Evolutionary conservation across 2,329 filamentous ascomycete species (phyloP).

Genomic region (Pseudocercospora vitis): DNA sequence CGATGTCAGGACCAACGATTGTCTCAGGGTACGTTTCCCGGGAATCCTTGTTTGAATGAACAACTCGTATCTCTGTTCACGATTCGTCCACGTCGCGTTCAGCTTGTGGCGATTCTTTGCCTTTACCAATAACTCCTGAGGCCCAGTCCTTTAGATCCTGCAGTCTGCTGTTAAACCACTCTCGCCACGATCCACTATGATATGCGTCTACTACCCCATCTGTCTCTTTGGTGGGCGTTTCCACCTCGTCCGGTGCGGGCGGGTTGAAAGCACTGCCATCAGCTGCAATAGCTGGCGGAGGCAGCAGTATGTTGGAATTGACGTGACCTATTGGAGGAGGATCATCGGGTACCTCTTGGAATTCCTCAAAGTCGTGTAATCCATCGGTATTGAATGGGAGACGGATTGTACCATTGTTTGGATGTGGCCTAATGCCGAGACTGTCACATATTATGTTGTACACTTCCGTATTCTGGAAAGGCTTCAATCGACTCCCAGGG

Average conservation of each 20-base stretch:
- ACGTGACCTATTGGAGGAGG: conserved; percentile 15
- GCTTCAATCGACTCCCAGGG: conserved; percentile 73
- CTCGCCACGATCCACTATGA: conserved; percentile 29
- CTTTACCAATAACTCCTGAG: conserved; percentile 26
- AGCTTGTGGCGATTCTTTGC: conserved; percentile 5
- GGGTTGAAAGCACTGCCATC: conserved; percentile 17
- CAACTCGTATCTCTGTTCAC: too few relatives aligned
- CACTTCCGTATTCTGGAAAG: conserved; percentile 90
- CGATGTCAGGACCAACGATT: too few relatives aligned
- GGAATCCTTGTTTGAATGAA: too few relatives aligned
- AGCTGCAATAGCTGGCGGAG: conserved; percentile 16
- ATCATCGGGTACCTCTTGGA: conserved; percentile 27
- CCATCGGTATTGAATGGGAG: conserved; percentile 67
- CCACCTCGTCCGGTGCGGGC: conserved; percentile 24
- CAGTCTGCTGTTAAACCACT: conserved; percentile 37
- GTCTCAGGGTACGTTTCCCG: too few relatives aligned
- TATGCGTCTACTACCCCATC: background rate
- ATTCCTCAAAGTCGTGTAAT: conserved; percentile 48
- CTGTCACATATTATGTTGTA: conserved; percentile 95
- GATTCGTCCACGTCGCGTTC: too few relatives aligned
- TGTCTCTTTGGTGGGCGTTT: conserved; percentile 16
- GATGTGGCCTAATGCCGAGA: conserved; percentile 67
- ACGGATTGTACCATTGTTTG: conserved; percentile 85
- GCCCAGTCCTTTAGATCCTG: conserved; percentile 38
- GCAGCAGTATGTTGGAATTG: conserved; percentile 13